These are phyloP conservation scores for Blastomyces gilchristii DNA, from an alignment of 2,329 filamentous ascomycete genomes.

Conservation along the genomic window DNA sequence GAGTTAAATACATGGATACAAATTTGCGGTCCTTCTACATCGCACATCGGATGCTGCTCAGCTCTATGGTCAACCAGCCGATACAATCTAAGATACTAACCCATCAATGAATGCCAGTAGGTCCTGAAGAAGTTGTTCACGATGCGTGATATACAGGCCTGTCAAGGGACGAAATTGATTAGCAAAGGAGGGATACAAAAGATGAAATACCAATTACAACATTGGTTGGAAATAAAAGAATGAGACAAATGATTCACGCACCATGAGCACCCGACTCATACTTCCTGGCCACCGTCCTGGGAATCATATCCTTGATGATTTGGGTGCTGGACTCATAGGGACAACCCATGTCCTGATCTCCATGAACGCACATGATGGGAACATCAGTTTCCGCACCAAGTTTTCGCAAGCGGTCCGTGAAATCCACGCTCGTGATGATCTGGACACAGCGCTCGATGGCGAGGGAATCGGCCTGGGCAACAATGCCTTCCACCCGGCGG, in stretches of 20 bases:
- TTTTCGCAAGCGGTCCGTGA: constrained; percentile 19
- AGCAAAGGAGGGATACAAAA: neutral
- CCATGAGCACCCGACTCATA: constrained; percentile 24
- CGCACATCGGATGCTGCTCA: neutral
- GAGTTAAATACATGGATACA: neutral
- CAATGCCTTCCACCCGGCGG: constrained; percentile 18
- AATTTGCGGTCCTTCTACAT: neutral
- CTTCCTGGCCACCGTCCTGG: constrained; percentile 20
- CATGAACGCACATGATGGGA: constrained; percentile 22
- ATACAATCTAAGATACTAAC: neutral
- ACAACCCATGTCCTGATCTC: constrained; percentile 21
- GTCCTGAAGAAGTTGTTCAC: constrained; percentile 15
- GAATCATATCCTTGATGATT: constrained; percentile 19
- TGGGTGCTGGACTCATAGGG: constrained; percentile 19
- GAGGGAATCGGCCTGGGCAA: constrained; percentile 20
- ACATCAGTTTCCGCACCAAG: constrained; percentile 14
- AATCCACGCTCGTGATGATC: constrained; percentile 20
- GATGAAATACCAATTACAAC: neutral
- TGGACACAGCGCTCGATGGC: constrained; percentile 23
- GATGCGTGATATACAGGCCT: constrained; percentile 3
- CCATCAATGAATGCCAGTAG: constrained; percentile 15
- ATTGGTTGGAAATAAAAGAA: neutral
- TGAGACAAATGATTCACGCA: constrained; percentile 2
- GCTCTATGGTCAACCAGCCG: neutral
- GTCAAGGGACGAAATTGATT: neutral